Evolutionary conservation across 345 rosid species (phyloP), one percentile per base, ranked within the genome.

Genomic region (Physaria fendleri): DNA sequence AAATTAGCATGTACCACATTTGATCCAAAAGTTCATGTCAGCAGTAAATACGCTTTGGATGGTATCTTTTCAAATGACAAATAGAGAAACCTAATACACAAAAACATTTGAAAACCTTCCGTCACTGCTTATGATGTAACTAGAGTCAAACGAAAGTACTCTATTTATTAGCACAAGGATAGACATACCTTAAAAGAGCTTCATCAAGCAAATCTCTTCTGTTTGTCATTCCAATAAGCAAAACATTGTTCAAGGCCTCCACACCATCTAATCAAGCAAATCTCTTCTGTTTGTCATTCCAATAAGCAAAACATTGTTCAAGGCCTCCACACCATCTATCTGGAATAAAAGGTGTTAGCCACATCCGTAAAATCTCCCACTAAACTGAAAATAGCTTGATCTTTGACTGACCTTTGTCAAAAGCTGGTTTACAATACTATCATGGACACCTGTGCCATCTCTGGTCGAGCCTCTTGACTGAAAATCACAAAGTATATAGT

Each of bases 201-300:
- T 87, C 99, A 75, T 94, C 99, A 65, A 94, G 95, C 78, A 94
- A 80, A 80, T 94, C 99, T 79, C 84, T 94, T 77, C 99, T 81
- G 74, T 94, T 94, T 69, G 99, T 94, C 99, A 90, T 94, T 74
- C 99, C 99, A 76, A 94, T 94, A 55, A 90, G 99, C 71, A 94
- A 76, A 59, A 94, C 97, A 80, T 94, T 94, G 68, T 94, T 94
- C 59, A 94, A 83, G 16, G 99, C 85, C 79, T 94, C 99, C 84
- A 94, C 99, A 20, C 99, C 99, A 78, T 94, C 99, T 52, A 94
- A 75, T 94, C 99, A 65, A 94, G 95, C 78, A 94, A 80, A 80
- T 94, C 99, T 79, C 84, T 94, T 77, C 99, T 81, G 74, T 94
- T 94, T 69, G 99, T 94, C 99, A 90, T 94, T 74, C 99, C 99